A percentile compares a stretch with the other conserved stretches of the same genome.
Conservation (phyloP, 2,329 filamentous ascomycete genomes). For the Colletotrichum lupini region DNA sequence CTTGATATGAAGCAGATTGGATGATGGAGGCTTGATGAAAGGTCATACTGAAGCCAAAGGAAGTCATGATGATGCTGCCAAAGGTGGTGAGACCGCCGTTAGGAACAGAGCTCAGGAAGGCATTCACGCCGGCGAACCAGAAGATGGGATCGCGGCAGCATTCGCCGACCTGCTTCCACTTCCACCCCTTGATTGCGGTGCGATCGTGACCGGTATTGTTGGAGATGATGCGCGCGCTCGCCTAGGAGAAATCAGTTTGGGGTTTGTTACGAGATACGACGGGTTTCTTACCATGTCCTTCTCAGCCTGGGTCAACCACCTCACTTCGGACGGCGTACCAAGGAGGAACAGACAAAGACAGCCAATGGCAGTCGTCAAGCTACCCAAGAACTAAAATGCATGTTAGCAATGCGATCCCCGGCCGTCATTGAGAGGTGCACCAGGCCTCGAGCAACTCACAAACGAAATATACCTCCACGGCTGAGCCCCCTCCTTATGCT, state of each 20-base stretch:
- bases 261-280: not conserved
- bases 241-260: not conserved
- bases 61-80: conserved; percentile 47
- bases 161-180: conserved; percentile 50
- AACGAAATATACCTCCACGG: conserved; percentile 53
- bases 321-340: conserved; percentile 51
- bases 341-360: conserved; percentile 47
- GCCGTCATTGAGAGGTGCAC: no score
- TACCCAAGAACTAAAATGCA: conserved; percentile 44
- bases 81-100: conserved; percentile 51
- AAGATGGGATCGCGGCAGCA: conserved; percentile 49
- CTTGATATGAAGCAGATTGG: no score
- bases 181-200: conserved; percentile 49
- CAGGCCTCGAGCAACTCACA: conserved; percentile 36
- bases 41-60: conserved; percentile 48
- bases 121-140: conserved; percentile 50
- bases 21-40: no score
- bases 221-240: conserved; percentile 46
- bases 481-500: conserved; percentile 42
- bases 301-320: conserved; percentile 48
- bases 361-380: conserved; percentile 47
- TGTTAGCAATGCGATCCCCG: not conserved
- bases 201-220: conserved; percentile 52
- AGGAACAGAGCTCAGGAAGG: conserved; percentile 48
- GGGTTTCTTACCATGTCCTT: conserved; percentile 43